Evolutionary conservation across 257 asterid genomes (phyloP), one percentile per base, ranked within the genome.

Genomic region (Leonotis leonurus): DNA sequence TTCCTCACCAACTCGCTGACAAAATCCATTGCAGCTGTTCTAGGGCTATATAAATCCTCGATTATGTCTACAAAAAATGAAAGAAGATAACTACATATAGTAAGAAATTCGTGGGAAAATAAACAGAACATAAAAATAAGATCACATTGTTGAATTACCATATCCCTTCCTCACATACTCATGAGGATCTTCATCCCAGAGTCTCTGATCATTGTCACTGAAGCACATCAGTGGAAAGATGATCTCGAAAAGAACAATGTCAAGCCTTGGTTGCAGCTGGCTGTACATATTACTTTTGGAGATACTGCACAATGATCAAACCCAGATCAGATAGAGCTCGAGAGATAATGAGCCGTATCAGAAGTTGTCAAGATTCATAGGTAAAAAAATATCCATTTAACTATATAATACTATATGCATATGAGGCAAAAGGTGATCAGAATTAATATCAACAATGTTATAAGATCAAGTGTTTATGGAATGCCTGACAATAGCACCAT

Each of bases 151-250:
- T 25, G 39, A 74, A 77, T 62, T 75, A 93, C 99, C 99, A 62
- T 93, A 93, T 75, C 99, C 99, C 79, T 93, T 93, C 84, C 97
- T 84, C 73, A 93, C 99, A 71, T 93, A 93, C 78, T 93, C 99
- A 41, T 90, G 94, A 0, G 99, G 99, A 59, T 93, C 99, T 77
- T 93, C 97, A 60, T 93, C 92, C 99, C 97, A 93, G 53, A 93
- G 95, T 69, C 70, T 84, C 75, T 93, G 90, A 75, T 93, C 99
- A 68, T 83, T 85, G 83, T 90, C 96, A 64, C 62, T 89, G 68
- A 93, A 93, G 90, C 99, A 93, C 97, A 93, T 89, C 11, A 93
- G 89, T 1, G 99, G 99, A 70, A 93, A 93, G 59, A 93, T 83
- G 46, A 93, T 89, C 83, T 90, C 95, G 32, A 89, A 87, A 56